Evolutionary conservation across 352 stramenopile species (phyloP).

Genomic region (Phytophthora quininea): DNA sequence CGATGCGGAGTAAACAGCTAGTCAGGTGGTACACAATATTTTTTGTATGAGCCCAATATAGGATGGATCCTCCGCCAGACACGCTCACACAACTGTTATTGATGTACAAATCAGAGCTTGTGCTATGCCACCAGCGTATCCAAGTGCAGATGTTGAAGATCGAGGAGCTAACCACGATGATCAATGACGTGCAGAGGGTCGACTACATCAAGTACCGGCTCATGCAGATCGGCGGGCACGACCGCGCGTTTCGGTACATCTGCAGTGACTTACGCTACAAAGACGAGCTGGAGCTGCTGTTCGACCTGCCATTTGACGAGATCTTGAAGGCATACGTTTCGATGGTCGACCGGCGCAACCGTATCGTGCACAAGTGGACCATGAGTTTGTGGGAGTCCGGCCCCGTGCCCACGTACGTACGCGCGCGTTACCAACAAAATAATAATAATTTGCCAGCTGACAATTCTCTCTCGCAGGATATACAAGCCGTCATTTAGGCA

Average conservation of each 20-base stretch:
- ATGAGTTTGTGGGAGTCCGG: background rate
- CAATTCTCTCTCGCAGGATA: background rate
- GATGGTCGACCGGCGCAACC: conserved; percentile 1
- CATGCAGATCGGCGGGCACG: background rate
- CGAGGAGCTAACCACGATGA: background rate
- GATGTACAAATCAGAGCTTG: conserved; percentile 3
- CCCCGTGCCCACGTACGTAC: background rate
- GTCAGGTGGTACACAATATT: no score
- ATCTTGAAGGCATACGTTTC: conserved; percentile 1
- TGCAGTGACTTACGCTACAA: background rate
- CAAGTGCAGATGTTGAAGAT: background rate
- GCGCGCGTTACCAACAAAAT: background rate
- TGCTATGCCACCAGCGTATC: background rate
- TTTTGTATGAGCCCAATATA: no score
- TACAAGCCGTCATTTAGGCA: background rate
- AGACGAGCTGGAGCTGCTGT: conserved; percentile 5
- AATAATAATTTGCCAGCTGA: background rate
- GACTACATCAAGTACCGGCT: conserved; percentile 9
- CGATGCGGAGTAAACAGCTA: no score
- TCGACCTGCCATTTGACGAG: conserved; percentile 12
- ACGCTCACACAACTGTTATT: no score
- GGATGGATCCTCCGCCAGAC: no score
- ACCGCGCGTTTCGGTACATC: conserved; percentile 1
- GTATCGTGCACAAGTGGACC: conserved; percentile 12
- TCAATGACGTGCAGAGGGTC: conserved; percentile 5